Evolutionary conservation across 83 land plant species (phyloP), one percentile per base, ranked within the genome.

Genomic region (Diphasiastrum complanatum): DNA sequence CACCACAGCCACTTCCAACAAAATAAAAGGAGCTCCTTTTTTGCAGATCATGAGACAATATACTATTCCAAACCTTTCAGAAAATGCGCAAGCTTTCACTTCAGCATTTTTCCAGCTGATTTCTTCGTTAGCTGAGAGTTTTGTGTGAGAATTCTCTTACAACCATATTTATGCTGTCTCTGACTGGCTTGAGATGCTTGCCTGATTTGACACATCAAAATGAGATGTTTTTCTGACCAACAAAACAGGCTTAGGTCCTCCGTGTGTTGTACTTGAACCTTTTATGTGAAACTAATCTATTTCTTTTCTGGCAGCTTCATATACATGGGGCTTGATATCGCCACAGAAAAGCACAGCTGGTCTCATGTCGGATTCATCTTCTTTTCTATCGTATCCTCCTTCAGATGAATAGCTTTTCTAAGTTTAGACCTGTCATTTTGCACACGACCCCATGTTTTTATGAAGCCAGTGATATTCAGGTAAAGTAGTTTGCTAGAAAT

Each of bases 271-370:
- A 8, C 43, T 40, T 40, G 43, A n/a, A n/a, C n/a, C n/a, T n/a
- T n/a, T n/a, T n/a, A n/a, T n/a, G n/a, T n/a, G n/a, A n/a, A n/a
- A n/a, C n/a, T n/a, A n/a, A n/a, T n/a, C 43, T 40, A 16, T 8
- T 16, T 8, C 8, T 40, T 8, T 40, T 11, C 6, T 34, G 77
- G 64, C 85, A 93, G 98, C 59, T 93, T 93, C 60, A 88, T 93
- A 64, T 93, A 93, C 81, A 93, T 93, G 98, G 98, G 98, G 34
- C 75, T 93, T 67, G 91, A 89, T 66, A 93, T 93, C 70, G 98
- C 91, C 12, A 93, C 85, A 79, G 96, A 93, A 62, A 49, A 81
- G 46, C 98, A 93, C 56, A 93, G 91, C 77, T 93, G 98, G 98
- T 93, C 98, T 2, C 98, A 93, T 70, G 79, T 88, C 72, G 96